Conservation (phyloP, 2,329 filamentous ascomycete species). For the Trichoderma brevicompactum region DNA sequence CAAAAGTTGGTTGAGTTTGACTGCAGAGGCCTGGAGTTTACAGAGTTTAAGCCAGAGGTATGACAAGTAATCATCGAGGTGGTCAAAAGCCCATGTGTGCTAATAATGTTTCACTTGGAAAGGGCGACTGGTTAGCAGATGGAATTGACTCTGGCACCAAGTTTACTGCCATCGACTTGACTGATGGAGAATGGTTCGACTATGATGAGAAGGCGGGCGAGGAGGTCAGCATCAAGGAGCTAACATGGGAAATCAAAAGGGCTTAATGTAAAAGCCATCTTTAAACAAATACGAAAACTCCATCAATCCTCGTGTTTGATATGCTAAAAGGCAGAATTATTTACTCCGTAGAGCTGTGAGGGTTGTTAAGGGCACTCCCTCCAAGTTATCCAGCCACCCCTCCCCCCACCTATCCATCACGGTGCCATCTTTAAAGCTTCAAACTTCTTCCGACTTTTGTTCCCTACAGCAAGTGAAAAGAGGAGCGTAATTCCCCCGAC, state of each 20-base stretch:
- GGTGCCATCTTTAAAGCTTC: conserved; percentile 22
- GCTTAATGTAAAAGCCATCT: conserved; percentile 51
- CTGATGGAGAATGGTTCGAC: conserved; percentile 95
- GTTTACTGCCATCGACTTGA: conserved; percentile 80
- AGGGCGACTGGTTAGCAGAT: conserved; percentile 90
- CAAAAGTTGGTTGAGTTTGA: conserved; percentile 89
- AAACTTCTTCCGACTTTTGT: not conserved
- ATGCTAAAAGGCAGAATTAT: no score
- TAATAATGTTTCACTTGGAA: not conserved
- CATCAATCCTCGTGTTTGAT: no score
- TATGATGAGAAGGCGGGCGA: conserved; percentile 94
- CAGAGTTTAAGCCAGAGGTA: conserved; percentile 88
- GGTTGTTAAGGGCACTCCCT: conserved; percentile 15
- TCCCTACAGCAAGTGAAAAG: no score
- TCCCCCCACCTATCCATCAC: conserved; percentile 21
- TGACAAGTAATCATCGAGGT: conserved; percentile 23
- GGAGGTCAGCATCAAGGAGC: conserved; percentile 88
- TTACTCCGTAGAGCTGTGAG: not conserved
- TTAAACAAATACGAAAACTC: not conserved
- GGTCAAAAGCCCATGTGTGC: not conserved
- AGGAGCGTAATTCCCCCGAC: not conserved
- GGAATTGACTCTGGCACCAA: conserved; percentile 80
- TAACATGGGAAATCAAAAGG: conserved; percentile 83
- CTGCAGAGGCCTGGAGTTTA: conserved; percentile 91
- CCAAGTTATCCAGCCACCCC: conserved; percentile 9